Evolutionary conservation across 1,139 yeast genomes (phyloP).

Genomic region (Candida glucosophila): DNA sequence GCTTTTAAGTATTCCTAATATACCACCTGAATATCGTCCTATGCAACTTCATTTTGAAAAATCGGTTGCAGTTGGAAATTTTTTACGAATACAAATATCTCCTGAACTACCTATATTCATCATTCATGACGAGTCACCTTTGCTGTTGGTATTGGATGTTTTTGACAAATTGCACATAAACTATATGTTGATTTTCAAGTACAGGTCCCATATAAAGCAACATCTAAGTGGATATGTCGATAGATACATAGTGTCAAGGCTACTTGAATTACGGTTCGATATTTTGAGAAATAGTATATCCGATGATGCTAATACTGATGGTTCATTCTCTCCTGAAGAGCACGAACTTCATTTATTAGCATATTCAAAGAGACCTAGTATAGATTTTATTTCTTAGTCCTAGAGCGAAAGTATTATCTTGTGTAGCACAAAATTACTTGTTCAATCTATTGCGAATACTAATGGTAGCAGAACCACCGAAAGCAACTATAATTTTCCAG

Average conservation of each 20-base stretch:
- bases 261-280: too few relatives aligned
- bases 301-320: too few relatives aligned
- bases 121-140: slow-evolving; percentile 26
- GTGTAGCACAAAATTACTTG: too few relatives aligned
- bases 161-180: slow-evolving; percentile 36
- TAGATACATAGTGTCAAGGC: slow-evolving; percentile 28
- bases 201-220: slow-evolving; percentile 8
- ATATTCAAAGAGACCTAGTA: too few relatives aligned
- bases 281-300: too few relatives aligned
- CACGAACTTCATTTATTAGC: too few relatives aligned
- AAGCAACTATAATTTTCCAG: slow-evolving; percentile 1
- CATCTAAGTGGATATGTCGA: slow-evolving; percentile 33
- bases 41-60: slow-evolving; percentile 20
- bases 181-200: slow-evolving; percentile 20
- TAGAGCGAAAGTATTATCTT: too few relatives aligned
- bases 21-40: slow-evolving; percentile 13
- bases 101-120: slow-evolving; percentile 15
- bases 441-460: too few relatives aligned
- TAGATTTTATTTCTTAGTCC: too few relatives aligned
- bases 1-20: slow-evolving; percentile 17
- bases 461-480: slow-evolving; percentile 1
- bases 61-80: slow-evolving; percentile 4
- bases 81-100: slow-evolving; percentile 10
- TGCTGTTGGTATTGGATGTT: slow-evolving; percentile 27
- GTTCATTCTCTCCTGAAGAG: too few relatives aligned